Percentiles rank a stretch among this genome's conserved stretches.
Conservation (phyloP, 129 eudicot genomes). For the Centrapalus pauciflorus region DNA sequence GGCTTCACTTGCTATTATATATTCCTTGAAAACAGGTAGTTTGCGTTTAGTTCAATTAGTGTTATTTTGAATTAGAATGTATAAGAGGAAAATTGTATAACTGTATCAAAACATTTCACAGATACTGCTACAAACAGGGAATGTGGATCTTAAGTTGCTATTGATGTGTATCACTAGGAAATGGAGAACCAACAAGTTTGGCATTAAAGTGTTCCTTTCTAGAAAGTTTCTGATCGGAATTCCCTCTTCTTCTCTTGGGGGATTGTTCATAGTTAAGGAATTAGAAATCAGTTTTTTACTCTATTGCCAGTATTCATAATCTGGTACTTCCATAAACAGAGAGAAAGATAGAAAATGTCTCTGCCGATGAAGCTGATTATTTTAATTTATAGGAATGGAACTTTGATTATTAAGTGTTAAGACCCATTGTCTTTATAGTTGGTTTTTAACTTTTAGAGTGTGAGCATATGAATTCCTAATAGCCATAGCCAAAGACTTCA, state of each 20-base stretch:
- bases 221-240: background rate
- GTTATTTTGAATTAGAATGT: background rate
- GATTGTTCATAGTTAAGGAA: background rate
- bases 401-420: background rate
- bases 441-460: background rate
- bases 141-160: background rate
- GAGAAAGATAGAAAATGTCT: too few species aligned
- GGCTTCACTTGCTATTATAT: background rate
- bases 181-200: background rate
- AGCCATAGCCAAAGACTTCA: too few species aligned
- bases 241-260: background rate
- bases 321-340: background rate
- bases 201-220: background rate
- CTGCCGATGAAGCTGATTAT: background rate
- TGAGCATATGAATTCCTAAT: too few species aligned
- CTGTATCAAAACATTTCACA: too few species aligned
- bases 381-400: background rate
- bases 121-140: background rate
- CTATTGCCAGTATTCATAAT: background rate
- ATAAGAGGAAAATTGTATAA: background rate
- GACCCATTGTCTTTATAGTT: background rate
- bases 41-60: background rate
- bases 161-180: background rate
- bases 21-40: background rate
- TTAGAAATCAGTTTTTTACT: background rate